phyloP scores from a whole-genome alignment of 2,329 filamentous ascomycete species.

The Stemphylium lycopersici region DNA sequence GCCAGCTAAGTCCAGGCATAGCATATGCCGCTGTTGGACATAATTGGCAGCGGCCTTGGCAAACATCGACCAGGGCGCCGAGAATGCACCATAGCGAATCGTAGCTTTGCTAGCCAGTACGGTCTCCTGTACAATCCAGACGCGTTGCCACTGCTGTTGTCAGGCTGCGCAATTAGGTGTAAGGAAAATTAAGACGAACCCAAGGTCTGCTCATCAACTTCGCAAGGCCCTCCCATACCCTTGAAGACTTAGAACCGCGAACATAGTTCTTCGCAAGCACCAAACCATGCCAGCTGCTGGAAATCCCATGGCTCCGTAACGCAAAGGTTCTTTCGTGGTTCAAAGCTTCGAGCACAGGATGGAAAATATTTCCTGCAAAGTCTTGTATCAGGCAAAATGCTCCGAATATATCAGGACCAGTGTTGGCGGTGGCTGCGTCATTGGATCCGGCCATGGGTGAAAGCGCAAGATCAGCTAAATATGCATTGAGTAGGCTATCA shows the following conservation, averaged over 20 bases:
- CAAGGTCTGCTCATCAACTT: conserved; percentile 19
- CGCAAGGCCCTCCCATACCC: conserved; percentile 21
- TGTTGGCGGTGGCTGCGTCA: background rate
- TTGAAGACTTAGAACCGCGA: conserved; percentile 11
- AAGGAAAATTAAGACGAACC: conserved; percentile 4
- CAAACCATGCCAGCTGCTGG: conserved; percentile 9
- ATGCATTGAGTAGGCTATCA: background rate
- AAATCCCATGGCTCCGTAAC: background rate
- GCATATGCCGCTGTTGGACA: conserved; percentile 16
- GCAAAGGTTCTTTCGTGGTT: conserved; percentile 6
- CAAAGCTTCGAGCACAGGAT: conserved; percentile 6
- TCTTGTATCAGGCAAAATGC: conserved; percentile 27
- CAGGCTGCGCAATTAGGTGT: background rate
- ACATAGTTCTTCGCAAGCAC: conserved; percentile 3
- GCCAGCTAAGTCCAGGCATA: conserved; percentile 11
- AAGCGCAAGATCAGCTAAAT: background rate
- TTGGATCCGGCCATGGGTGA: background rate
- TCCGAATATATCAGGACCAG: conserved; percentile 22
- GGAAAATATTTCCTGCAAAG: conserved; percentile 14
- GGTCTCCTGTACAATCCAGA: conserved; percentile 34
- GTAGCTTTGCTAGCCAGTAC: conserved; percentile 26
- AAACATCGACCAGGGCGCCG: conserved; percentile 31
- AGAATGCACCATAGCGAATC: conserved; percentile 23
- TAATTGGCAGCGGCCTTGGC: conserved; percentile 22
- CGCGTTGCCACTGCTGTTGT: conserved; percentile 23